Base-by-base conservation (phyloP, 176 grass and related monocot species). In the Pontederia crassipes region DNA sequence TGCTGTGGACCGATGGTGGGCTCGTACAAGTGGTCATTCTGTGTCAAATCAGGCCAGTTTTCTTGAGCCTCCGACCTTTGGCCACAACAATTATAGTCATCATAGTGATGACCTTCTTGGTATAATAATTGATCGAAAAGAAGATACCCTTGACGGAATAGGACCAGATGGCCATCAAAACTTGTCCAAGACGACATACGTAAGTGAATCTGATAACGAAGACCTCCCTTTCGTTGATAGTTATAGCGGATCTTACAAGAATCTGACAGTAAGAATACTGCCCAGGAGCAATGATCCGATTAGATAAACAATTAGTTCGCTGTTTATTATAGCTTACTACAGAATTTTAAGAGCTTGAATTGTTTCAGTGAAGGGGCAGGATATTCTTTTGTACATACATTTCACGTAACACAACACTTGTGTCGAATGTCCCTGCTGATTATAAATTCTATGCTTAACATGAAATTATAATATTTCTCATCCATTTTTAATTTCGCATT, bases 241-340 rank as follows among this genome's bases (percentile, higher is more conserved):
- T 14, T 53, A 51, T 14, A 59, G 52, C 14, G 77, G 63, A 35
- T 67, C 59, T 58, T 16, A 49, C 3, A 57, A 62, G 17, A 75
- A 74, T 58, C 80, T 98, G 58, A 79, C 68, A 61, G 93, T 98
- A 66, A 77, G 88, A 74, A 98, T 98, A 77, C 83, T 98, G 66
- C 93, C 93, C 29, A 85, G 93, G 66, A 98, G 93, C 74, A 98
- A 81, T 71, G 93, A 98, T 79, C 93, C 88, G 11, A 68, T 98
- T 55, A 92, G 62, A 48, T 65, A 54, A 54, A 12, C 51, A 54
- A 54, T 17, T 40, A 40, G 32, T 40, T 40, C 32, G 1, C 32
- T 40, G 32, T 40, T 40, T 40, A 40, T 40, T 40, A 40, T 40
- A 40, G 32, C 1, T 40, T 40, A 40, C 32, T 7, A 40, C 32